phyloP scores from a whole-genome alignment of 73 alveolate genomes.

The Blepharisma japonicum region DNA sequence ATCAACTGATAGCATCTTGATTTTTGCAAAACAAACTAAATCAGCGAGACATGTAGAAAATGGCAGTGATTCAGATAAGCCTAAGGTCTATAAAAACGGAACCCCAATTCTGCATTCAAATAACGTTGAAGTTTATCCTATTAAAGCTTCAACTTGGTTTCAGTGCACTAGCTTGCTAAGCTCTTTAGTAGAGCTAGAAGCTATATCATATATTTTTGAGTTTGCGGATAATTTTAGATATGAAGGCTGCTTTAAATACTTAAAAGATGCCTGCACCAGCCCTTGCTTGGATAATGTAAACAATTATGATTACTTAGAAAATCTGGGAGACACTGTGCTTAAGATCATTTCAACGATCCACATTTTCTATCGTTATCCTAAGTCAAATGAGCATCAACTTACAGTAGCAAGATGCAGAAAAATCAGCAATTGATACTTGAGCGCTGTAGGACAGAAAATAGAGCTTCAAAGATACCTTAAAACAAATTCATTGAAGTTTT shows the following conservation, averaged over 20 bases:
- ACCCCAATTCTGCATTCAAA: too few species aligned
- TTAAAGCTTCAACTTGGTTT: too few species aligned
- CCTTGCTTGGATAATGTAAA: slow-evolving; percentile 25
- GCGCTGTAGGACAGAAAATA: slow-evolving; percentile 20
- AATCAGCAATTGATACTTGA: slow-evolving; percentile 31
- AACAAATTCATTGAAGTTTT: background rate
- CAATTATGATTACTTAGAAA: slow-evolving; percentile 39
- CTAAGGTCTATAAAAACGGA: too few species aligned
- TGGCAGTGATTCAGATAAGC: too few species aligned
- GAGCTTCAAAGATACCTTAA: slow-evolving; percentile 25
- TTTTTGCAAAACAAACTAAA: slow-evolving; percentile 9
- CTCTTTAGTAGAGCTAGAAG: too few species aligned
- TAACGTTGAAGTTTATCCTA: too few species aligned
- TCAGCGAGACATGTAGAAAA: background rate
- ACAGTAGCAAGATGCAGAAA: slow-evolving; percentile 28
- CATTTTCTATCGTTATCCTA: slow-evolving; percentile 28
- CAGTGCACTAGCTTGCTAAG: too few species aligned
- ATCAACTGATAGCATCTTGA: background rate
- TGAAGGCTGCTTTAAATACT: background rate
- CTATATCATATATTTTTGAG: background rate
- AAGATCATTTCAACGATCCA: slow-evolving; percentile 31
- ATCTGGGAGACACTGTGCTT: slow-evolving; percentile 40
- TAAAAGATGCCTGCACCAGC: background rate
- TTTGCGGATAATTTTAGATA: background rate
- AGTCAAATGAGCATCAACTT: slow-evolving; percentile 29